These are phyloP conservation scores for Glebionis coronaria DNA, from an alignment of 129 eudicot species.

Conservation along the genomic window DNA sequence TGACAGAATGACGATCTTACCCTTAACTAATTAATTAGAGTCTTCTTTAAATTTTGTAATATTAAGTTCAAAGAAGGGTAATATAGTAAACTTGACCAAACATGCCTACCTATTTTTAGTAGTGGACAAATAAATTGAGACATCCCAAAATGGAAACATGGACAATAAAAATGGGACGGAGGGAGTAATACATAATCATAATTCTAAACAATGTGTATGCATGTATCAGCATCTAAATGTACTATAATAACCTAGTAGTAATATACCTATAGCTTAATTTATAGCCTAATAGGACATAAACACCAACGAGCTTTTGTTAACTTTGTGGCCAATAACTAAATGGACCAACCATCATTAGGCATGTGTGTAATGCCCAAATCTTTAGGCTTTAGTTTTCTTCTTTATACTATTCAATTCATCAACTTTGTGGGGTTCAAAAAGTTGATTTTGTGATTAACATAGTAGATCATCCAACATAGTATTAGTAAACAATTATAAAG, in stretches of 20 bases:
- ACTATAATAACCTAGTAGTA: not conserved
- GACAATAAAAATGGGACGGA: too few relatives aligned
- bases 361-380: slow-evolving; percentile 22
- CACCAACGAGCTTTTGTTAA: slow-evolving; percentile 12
- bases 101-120: too few relatives aligned
- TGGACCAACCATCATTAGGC: slow-evolving; percentile 28
- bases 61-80: too few relatives aligned
- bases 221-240: not conserved
- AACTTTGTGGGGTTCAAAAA: slow-evolving; percentile 21
- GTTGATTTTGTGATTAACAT: slow-evolving; percentile 24
- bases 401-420: not conserved
- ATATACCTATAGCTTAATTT: too few relatives aligned
- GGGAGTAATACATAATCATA: too few relatives aligned
- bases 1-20: too few relatives aligned
- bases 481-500: slow-evolving; percentile 17
- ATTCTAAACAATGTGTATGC: too few relatives aligned
- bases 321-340: slow-evolving; percentile 18
- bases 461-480: slow-evolving; percentile 25
- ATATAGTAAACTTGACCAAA: too few relatives aligned
- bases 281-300: not conserved
- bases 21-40: too few relatives aligned
- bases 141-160: too few relatives aligned
- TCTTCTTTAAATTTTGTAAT: too few relatives aligned
- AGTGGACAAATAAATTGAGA: too few relatives aligned
- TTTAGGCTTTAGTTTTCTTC: slow-evolving; percentile 27